Base-by-base conservation (phyloP, 148 eudicot species). In the Rhododendron ferrugineum region DNA sequence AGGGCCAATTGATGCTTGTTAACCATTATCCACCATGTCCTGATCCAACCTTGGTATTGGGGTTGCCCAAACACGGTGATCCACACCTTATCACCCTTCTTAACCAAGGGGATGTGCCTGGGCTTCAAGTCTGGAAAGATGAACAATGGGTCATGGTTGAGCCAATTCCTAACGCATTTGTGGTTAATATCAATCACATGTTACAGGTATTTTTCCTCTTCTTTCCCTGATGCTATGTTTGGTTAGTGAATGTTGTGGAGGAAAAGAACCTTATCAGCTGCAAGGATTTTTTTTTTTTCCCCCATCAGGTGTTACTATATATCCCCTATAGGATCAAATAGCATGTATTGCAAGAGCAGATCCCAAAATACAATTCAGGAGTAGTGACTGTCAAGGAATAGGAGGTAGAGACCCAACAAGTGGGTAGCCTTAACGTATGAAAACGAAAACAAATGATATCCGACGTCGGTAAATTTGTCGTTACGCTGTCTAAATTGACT, bases 1-100 rank as follows among this genome's bases (percentile, higher is more conserved):
- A 79, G 13, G 78, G 14, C 7, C 74, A 80, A 11, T 0, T 34
- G 2, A 16, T 88, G 60, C 8, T 5, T 16, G 37, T 73, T 11
- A 88, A 88, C 74, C 8, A 85, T 78, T 88, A 88, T 34, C 90
- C 90, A 11, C 76, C 84, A 56, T 88, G 88, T 74, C 90, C 90
- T 1, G 82, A 88, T 34, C 90, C 90, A 6, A 83, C 73, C 82
- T 15, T 79, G 20, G 68, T 85, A 22, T 30, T 85, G 86, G 90
- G 88, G 2, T 44, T 86, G 22, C 75, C 47, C 15, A 37, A 60
- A 26, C 90, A 88, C 50, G 52, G 42, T 83, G 90, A 88, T 32
- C 82, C 82, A 22, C 20, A 26, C 78, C 64, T 82, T 7, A 15
- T 85, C 11, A 85, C 87, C 37, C 22, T 85, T 46, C 84, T 85